These are phyloP conservation scores for Encephalitozoon cuniculi DNA, from an alignment of 371 early-diverging fungal genomes.

Conservation along the genomic window DNA sequence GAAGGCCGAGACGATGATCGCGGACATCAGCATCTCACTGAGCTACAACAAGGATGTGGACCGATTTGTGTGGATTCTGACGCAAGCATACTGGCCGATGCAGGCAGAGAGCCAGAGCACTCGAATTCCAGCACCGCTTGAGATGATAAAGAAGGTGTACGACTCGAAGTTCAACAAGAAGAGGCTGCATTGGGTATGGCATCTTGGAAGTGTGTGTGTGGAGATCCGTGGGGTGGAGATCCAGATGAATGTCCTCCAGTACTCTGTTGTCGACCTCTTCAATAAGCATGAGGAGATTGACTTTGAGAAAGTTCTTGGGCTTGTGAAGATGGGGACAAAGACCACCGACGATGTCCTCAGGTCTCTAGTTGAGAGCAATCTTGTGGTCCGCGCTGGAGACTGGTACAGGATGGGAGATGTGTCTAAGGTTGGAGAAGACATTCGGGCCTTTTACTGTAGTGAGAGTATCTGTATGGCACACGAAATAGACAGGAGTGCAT, in stretches of 20 bases:
- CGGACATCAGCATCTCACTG: neutral
- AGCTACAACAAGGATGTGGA: neutral
- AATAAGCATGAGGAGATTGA: neutral
- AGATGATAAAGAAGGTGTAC: neutral
- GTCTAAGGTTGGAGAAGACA: neutral
- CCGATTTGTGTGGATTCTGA: neutral
- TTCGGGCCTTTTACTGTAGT: constrained; percentile 3
- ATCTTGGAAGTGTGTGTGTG: constrained; percentile 4
- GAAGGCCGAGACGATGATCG: constrained; percentile 27
- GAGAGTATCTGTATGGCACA: neutral
- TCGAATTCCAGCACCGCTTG: neutral
- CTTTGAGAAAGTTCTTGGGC: neutral
- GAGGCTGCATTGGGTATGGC: constrained; percentile 8
- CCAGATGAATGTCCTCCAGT: constrained; percentile 29
- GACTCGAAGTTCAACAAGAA: neutral
- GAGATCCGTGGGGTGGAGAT: neutral
- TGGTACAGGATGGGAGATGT: neutral
- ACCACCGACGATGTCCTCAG: neutral
- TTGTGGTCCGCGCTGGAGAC: neutral
- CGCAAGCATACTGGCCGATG: constrained; percentile 17
- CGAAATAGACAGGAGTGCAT: constrained; percentile 10
- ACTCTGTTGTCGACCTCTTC: constrained; percentile 7
- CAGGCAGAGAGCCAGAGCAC: neutral
- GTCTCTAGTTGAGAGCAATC: neutral
- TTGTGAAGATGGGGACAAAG: neutral